Conservation (phyloP, 768 basidiomycete genomes). For the Tricholoma sp. region DNA sequence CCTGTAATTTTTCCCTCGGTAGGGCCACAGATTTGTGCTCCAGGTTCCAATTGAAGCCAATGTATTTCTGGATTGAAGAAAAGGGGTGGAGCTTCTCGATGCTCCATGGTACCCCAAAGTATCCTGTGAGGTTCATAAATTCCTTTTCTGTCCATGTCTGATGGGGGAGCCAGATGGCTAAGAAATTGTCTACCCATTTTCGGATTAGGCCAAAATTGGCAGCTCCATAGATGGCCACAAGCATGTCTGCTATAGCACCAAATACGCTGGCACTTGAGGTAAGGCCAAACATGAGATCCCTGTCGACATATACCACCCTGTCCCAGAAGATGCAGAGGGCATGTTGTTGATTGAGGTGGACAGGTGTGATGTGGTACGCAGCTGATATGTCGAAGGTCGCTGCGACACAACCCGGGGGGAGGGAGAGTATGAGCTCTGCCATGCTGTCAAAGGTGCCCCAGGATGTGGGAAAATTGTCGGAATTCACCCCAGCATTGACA, state of each 20-base stretch:
- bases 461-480: too few species aligned
- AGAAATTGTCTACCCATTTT: constrained; percentile 40
- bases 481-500: too few species aligned
- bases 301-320: constrained; percentile 27
- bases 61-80: background rate
- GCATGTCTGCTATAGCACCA: constrained; percentile 28
- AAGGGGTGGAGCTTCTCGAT: background rate
- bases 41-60: background rate
- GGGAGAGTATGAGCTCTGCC: too few species aligned
- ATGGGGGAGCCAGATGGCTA: too few species aligned
- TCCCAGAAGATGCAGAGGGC: constrained; percentile 27
- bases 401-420: too few species aligned
- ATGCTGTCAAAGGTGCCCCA: too few species aligned
- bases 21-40: background rate
- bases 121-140: constrained; percentile 20
- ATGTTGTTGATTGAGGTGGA: constrained; percentile 11
- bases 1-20: background rate
- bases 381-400: background rate
- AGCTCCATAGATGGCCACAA: constrained; percentile 21
- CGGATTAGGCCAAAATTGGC: constrained; percentile 14
- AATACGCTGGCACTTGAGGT: constrained; percentile 30
- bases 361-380: constrained; percentile 16
- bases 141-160: constrained; percentile 20
- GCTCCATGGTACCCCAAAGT: constrained; percentile 30
- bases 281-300: constrained; percentile 25